Base-by-base conservation (phyloP, 2,329 filamentous ascomycete species). In the Thyridium curvatum region DNA sequence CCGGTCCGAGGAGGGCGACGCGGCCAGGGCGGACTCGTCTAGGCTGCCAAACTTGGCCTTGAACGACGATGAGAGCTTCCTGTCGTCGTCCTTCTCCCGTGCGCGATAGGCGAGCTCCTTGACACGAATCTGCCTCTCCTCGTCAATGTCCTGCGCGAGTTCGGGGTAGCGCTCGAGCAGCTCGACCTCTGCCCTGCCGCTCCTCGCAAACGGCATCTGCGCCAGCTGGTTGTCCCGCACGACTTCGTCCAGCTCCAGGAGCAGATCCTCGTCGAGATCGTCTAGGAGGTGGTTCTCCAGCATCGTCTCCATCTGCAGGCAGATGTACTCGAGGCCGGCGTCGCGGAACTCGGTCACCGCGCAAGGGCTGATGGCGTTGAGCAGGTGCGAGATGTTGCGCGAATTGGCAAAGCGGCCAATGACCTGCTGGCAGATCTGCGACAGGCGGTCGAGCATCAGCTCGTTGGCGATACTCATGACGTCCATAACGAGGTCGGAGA, bases 381-480 rank as follows among this genome's bases (percentile, higher is more conserved):
- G 71, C 13, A 97, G 69, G 38, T 83, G 80, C 42, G 86, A 86
- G 18, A 95, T 83, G 54, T 95, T 98, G 18, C 90, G 82, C 5
- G 80, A 84, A 35, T 79, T 88, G n/a, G 89, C 84, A 61, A 93
- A 94, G 36, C 77, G 78, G 29, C 89, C 90, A 42, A 97, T 76
- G 16, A 89, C 65, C 42, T 77, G 80, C 57, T 98, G 93, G 58
- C 93, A 97, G 18, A 94, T 80, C 56, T 95, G 86, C 5, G 87
- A 88, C 5, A 98, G 66, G 7, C 90, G 77, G 56, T 96, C 89
- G 34, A 98, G 74, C 90, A 98, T 96, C 41, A 98, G 67, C 60
- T 98, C 91, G 55, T 98, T 93, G 12, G 90, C 88, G 38, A 87
- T 83, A 40, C 80, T 80, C 74, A 97, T 83, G 33, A 97, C 86